Evolutionary conservation across 2,329 filamentous ascomycete species (phyloP).

Genomic region (Fusarium agapanthi): DNA sequence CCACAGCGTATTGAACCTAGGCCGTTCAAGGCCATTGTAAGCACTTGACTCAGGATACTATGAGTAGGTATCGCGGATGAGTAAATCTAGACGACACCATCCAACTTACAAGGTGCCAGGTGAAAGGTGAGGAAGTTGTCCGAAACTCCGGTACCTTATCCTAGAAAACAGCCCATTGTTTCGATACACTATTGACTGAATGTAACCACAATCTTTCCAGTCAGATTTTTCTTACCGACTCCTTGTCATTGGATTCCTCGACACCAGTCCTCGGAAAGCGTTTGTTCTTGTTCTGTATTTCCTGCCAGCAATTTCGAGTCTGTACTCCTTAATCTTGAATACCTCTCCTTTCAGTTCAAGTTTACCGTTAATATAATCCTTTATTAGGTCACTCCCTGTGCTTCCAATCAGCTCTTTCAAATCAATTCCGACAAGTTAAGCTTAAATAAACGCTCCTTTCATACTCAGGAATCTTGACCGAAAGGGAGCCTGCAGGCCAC

Average conservation of each 20-base stretch:
- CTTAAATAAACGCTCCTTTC: not conserved
- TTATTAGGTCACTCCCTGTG: not conserved
- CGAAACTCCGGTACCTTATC: not conserved
- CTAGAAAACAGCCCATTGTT: not conserved
- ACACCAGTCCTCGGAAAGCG: not conserved
- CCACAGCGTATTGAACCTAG: not conserved
- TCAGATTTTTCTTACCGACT: not conserved
- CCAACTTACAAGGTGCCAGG: not conserved
- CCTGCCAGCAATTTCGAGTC: not conserved
- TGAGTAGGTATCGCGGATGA: not conserved
- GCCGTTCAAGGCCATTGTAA: not conserved
- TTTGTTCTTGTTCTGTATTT: not conserved
- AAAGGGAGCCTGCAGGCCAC: not conserved
- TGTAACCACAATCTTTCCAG: not conserved
- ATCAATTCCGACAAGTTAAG: not conserved
- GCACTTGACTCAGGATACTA: not conserved
- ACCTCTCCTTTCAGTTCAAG: no score
- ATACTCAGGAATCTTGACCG: not conserved
- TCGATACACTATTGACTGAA: not conserved
- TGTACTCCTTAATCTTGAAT: not conserved
- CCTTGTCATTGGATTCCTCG: not conserved
- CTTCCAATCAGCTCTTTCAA: not conserved
- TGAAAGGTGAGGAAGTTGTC: slow-evolving; percentile 9
- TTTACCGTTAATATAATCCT: not conserved
- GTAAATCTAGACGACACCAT: not conserved